A percentile compares a stretch with the other conserved stretches of the same genome.
phyloP scores from a whole-genome alignment of 2,329 filamentous ascomycete genomes.

The Ophiocordyceps australis region DNA sequence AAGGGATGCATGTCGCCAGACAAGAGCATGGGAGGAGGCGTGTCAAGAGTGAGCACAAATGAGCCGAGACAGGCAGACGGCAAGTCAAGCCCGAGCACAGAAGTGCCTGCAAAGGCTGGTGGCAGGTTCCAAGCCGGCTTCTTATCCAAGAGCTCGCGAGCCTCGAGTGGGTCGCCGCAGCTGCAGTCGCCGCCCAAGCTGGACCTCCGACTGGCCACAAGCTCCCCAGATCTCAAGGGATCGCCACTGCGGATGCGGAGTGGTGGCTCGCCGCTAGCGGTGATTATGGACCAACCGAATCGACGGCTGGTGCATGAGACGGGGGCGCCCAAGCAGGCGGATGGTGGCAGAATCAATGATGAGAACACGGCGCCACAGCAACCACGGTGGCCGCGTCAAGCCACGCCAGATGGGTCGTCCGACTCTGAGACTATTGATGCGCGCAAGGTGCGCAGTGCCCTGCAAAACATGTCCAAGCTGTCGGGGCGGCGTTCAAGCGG shows the following conservation, averaged over 20 bases:
- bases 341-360: too few relatives aligned
- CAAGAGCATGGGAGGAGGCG: conserved; percentile 6
- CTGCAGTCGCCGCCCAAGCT: conserved; percentile 34
- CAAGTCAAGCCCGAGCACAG: conserved; percentile 32
- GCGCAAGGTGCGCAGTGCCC: conserved; percentile 33
- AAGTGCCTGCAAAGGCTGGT: conserved; percentile 36
- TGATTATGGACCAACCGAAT: too few relatives aligned
- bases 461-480: conserved; percentile 32
- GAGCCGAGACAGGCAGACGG: background rate
- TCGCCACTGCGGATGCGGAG: conserved; percentile 30
- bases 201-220: conserved; percentile 36
- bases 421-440: conserved; percentile 31
- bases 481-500: conserved; percentile 21
- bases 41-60: background rate
- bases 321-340: too few relatives aligned
- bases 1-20: conserved; percentile 5
- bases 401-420: conserved; percentile 17
- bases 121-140: conserved; percentile 83
- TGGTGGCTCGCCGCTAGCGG: too few relatives aligned
- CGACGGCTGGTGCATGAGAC: too few relatives aligned
- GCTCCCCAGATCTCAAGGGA: conserved; percentile 10
- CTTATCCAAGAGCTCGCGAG: conserved; percentile 37
- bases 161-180: conserved; percentile 31
- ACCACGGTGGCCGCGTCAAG: conserved; percentile 11
- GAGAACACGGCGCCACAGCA: conserved; percentile 30